A percentile compares a stretch with the other conserved stretches of the same genome.
Evolutionary conservation across 352 stramenopile genomes (phyloP).

Genomic region (Phytophthora fragariaefolia): DNA sequence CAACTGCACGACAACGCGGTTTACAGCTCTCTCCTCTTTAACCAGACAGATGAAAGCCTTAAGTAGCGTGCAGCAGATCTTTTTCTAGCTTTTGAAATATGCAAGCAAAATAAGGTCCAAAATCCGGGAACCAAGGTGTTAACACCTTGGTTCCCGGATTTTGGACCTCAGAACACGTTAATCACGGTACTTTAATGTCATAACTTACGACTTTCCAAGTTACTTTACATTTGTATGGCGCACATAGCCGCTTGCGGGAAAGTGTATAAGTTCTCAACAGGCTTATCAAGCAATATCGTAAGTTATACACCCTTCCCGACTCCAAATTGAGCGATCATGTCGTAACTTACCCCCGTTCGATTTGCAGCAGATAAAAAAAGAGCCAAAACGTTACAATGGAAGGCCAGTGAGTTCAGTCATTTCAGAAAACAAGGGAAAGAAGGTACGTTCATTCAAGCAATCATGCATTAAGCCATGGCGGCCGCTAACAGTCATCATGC

Average conservation of each 20-base stretch:
- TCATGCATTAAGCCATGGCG: not conserved
- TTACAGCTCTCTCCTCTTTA: too few species aligned
- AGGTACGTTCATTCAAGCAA: too few species aligned
- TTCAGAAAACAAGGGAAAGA: not conserved
- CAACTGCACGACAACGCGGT: too few species aligned
- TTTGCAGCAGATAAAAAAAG: not conserved
- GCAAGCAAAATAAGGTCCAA: too few species aligned
- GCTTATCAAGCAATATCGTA: constrained; percentile 11
- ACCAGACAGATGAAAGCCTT: too few species aligned
- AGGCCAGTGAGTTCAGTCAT: not conserved
- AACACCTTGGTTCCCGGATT: constrained; percentile 15
- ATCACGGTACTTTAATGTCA: constrained; percentile 5
- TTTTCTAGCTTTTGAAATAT: too few species aligned
- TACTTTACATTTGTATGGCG: constrained; percentile 5
- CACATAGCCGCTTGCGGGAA: not conserved
- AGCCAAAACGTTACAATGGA: not conserved
- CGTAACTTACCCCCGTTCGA: constrained; percentile 12
- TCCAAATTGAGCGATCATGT: not conserved
- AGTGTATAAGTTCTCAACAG: constrained; percentile 15
- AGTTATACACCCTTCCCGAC: constrained; percentile 8
- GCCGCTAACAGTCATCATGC: not conserved
- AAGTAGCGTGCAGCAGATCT: too few species aligned
- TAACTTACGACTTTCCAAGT: constrained; percentile 13
- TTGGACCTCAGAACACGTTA: not conserved
- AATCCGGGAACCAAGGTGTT: too few species aligned